phyloP scores from a whole-genome alignment of 2,329 filamentous ascomycete species.

The Xylaria sp. region DNA sequence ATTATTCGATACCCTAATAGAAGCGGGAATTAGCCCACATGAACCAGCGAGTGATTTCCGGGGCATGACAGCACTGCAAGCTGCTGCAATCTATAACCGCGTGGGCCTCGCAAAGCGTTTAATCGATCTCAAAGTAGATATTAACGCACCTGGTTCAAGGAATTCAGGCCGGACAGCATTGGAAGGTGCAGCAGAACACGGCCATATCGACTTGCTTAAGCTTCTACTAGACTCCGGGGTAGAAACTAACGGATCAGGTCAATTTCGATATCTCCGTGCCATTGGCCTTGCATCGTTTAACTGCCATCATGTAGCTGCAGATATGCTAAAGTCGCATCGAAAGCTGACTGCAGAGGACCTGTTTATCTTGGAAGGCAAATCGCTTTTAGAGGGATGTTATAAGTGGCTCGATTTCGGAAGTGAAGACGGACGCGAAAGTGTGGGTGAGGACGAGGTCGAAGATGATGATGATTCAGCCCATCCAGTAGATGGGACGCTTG shows the following conservation, averaged over 20 bases:
- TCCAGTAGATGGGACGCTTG: neutral
- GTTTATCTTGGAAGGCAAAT: neutral
- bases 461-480: neutral
- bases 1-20: neutral
- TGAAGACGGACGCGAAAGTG: neutral
- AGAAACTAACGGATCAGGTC: neutral
- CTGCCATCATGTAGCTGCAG: neutral
- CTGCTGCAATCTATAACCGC: conserved; percentile 1
- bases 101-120: neutral
- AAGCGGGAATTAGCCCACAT: neutral
- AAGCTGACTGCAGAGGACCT: conserved; percentile 1
- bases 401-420: too few relatives aligned
- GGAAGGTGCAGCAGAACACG: conserved; percentile 3
- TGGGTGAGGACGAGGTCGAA: neutral
- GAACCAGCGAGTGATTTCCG: neutral
- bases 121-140: conserved; percentile 4
- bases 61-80: conserved; percentile 11
- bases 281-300: neutral
- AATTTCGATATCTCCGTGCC: conserved; percentile 7
- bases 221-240: conserved; percentile 4
- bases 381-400: neutral
- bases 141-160: neutral
- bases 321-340: neutral
- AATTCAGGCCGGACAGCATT: neutral
- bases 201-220: neutral